Base-by-base conservation (phyloP, 768 basidiomycete genomes). In the Leccinum disarticulatum region DNA sequence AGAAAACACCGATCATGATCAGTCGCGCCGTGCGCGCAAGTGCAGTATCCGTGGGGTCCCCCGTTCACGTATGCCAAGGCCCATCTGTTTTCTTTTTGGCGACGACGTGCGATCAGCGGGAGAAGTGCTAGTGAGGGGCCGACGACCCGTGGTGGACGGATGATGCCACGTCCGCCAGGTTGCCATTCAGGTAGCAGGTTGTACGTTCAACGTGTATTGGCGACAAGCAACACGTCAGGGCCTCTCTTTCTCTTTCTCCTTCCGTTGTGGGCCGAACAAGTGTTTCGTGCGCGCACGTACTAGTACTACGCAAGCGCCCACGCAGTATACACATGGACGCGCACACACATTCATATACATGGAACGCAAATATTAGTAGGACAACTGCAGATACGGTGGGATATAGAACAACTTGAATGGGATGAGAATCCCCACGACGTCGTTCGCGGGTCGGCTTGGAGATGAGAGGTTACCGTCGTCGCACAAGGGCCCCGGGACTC, bases 91-190 rank as follows among this genome's bases (percentile, higher is more conserved):
- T 6, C 8, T 36, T 10, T 38, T 17, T 38, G 53, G 38, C 10
- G 41, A 41, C 10, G 19, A 36, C n/a, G 17, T 58, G 47, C 41
- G 17, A 38, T 48, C 61, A 55, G 22, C 59, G 59, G 59, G 6
- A 36, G 56, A 58, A 43, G 36, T 19, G n/a, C 3, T 41, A n/a
- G n/a, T 41, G 8, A 41, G n/a, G 7, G 41, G 41, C 41, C 17
- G 17, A 41, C 9, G 17, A 41, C 17, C 38, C n/a, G 41, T 41
- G 41, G n/a, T 41, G 41, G 41, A 9, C 41, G 41, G 9, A 15
- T 41, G 41, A 17, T 41, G 38, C 38, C 8, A 17, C 36, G 14
- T 3, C 17, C 36, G 36, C 17, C 36, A 38, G 15, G 15, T 38
- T 38, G 36, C 15, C 8, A 10, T 10, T 38, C 17, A 41, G 36